Percentiles rank a stretch among this genome's conserved stretches.
Conservation (phyloP, 2,329 filamentous ascomycete species). For the Teratosphaeria zuluensis region DNA sequence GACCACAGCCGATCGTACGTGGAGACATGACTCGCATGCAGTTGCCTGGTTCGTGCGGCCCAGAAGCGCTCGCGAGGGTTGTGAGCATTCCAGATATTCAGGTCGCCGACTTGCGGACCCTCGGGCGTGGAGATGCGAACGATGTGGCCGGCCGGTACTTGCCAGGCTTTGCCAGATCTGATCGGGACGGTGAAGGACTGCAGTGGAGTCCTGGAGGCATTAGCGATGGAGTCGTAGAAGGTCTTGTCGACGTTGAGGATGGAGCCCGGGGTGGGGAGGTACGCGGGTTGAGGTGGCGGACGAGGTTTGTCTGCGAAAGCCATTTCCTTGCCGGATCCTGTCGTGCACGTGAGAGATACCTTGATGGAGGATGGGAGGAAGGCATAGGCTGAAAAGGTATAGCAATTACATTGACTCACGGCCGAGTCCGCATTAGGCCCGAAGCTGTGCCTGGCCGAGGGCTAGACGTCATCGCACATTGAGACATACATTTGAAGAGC, state of each 20-base stretch:
- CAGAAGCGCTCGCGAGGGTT: constrained; percentile 76
- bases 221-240: constrained; percentile 20
- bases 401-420: not conserved
- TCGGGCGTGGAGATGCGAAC: constrained; percentile 65
- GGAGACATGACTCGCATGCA: constrained; percentile 66
- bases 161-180: constrained; percentile 64
- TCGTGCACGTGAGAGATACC: not conserved
- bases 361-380: not conserved
- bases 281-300: constrained; percentile 22
- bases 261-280: constrained; percentile 20
- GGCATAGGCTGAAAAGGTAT: not conserved
- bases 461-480: not conserved
- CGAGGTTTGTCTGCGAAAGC: not conserved
- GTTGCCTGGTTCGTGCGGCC: constrained; percentile 67
- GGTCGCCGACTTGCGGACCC: constrained; percentile 72
- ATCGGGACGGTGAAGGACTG: constrained; percentile 50
- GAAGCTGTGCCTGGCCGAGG: not conserved
- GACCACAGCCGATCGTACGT: constrained; percentile 69
- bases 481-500: not conserved
- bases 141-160: constrained; percentile 57
- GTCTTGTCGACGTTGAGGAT: constrained; percentile 19
- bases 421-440: not conserved
- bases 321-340: not conserved
- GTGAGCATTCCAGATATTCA: constrained; percentile 70
- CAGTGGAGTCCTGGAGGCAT: constrained; percentile 13